A percentile compares a stretch with the other conserved stretches of the same genome.
These are phyloP conservation scores for Astrothelium macrocarpum DNA, from an alignment of 495 filamentous ascomycete genomes.

Conservation along the genomic window DNA sequence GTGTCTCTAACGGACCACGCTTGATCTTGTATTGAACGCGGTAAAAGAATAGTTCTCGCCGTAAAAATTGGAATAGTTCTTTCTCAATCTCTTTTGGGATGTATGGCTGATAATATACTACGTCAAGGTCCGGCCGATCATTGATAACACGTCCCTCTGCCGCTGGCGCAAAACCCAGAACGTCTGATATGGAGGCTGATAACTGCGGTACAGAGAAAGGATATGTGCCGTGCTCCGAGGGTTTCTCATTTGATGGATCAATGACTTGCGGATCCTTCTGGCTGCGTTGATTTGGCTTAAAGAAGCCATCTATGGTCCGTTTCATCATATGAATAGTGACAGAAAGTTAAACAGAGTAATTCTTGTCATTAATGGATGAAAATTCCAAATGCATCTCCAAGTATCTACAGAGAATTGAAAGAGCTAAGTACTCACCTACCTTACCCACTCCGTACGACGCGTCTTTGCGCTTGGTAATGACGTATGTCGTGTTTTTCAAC, in stretches of 20 bases:
- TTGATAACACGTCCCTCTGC: slow-evolving; percentile 38
- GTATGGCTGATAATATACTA: slow-evolving; percentile 60
- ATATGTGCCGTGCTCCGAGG: slow-evolving; percentile 47
- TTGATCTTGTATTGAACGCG: slow-evolving; percentile 61
- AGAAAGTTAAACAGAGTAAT: background rate
- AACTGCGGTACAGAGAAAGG: slow-evolving; percentile 53
- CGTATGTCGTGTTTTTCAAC: slow-evolving; percentile 6
- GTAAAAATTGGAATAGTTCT: slow-evolving; percentile 56
- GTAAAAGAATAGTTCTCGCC: slow-evolving; percentile 58
- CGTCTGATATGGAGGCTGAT: slow-evolving; percentile 34
- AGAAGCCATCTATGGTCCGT: slow-evolving; percentile 44
- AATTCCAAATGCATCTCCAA: too few species aligned
- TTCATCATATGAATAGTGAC: slow-evolving; percentile 30
- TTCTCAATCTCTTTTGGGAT: slow-evolving; percentile 41
- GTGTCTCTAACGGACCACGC: slow-evolving; percentile 45
- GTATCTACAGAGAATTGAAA: too few species aligned
- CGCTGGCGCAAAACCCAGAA: slow-evolving; percentile 33
- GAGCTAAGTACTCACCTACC: background rate
- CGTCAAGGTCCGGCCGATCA: slow-evolving; percentile 54
- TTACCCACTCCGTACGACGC: background rate
- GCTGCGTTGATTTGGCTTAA: slow-evolving; percentile 39
- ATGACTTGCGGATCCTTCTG: slow-evolving; percentile 21
- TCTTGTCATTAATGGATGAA: too few species aligned
- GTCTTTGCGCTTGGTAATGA: background rate
- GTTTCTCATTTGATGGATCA: slow-evolving; percentile 6